Percentiles rank a stretch among this genome's conserved stretches.
These are phyloP conservation scores for Sporobolomyces roseus DNA, from an alignment of 768 basidiomycete genomes.

Conservation along the genomic window DNA sequence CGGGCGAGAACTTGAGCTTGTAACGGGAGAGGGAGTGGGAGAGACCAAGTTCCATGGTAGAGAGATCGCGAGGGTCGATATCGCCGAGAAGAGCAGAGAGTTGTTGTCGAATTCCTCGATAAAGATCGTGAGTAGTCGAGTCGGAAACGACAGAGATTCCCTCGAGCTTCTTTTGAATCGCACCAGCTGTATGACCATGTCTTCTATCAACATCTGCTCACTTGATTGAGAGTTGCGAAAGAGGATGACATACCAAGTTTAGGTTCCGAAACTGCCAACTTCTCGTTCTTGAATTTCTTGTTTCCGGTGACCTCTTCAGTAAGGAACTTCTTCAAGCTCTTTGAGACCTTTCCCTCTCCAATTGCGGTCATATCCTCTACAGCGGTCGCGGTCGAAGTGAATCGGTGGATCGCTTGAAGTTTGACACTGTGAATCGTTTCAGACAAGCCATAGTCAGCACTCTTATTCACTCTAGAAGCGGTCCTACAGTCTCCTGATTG, in stretches of 20 bases:
- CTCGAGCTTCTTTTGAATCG: conserved; percentile 88
- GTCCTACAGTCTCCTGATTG: too few species aligned
- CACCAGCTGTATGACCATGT: conserved; percentile 22
- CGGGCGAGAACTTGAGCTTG: conserved; percentile 98
- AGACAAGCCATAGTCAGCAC: too few species aligned
- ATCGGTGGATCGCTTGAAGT: conserved; percentile 90
- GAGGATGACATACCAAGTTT: conserved; percentile 66
- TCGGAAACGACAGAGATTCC: conserved; percentile 69
- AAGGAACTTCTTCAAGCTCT: conserved; percentile 88
- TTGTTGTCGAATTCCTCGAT: conserved; percentile 91
- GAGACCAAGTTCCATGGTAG: conserved; percentile 95
- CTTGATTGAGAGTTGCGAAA: background rate
- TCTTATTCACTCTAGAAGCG: too few species aligned
- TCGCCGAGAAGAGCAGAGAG: conserved; percentile 81
- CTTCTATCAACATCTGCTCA: too few species aligned
- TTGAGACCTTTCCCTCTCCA: conserved; percentile 86
- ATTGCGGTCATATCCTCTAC: conserved; percentile 94
- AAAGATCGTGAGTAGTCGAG: conserved; percentile 70
- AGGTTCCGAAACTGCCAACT: conserved; percentile 74
- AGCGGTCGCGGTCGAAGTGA: conserved; percentile 90
- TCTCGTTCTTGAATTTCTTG: conserved; percentile 75
- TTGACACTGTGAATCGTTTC: conserved; percentile 77
- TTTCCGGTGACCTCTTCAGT: conserved; percentile 64
- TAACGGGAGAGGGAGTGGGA: conserved; percentile 95
- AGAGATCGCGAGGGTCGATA: conserved; percentile 72